Base-by-base conservation (phyloP, 1,139 yeast genomes). In the Sugiyamaella grinbergsii region DNA sequence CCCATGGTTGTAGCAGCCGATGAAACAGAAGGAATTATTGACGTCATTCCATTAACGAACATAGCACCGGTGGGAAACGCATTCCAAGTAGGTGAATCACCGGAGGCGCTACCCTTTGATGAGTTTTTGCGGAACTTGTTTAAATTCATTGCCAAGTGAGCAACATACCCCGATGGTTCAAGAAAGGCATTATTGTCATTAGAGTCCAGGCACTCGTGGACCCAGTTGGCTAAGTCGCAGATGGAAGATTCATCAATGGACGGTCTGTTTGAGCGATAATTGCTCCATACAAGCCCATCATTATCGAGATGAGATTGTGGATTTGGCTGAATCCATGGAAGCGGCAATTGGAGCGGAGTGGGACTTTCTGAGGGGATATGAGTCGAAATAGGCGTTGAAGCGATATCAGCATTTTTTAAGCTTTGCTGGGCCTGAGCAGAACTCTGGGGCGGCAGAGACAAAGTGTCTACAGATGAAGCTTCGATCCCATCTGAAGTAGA, bases 161-260 rank as follows among this genome's bases (percentile, higher is more conserved):
- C 61, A 5, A 61, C 63, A 49, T 60, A 62, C 29, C 66, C 67
- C 5, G 64, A 56, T 1, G 60, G 57, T 32, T 64, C 67, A 8
- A 57, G 37, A 36, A 56, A 64, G 5, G 65, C 56, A 7, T 56
- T 50, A 26, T 57, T 59, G 37, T 60, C 60, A 33, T 55, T 52
- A 40, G 61, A 55, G 3, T 47, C 38, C 19, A 58, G 58, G 46
- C 68, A 64, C 36, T 62, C 66, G 4, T 49, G 38, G 5, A 61
- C 54, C 68, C 68, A 64, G 10, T 56, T 54, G 1, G 57, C 55
- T 15, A 64, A 26, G 39, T 64, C 68, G 10, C 61, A 54, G 0
- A 60, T 32, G 2, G 63, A 56, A 5, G 49, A 55, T 10, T 46
- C 33, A 26, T 51, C 47, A 3, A 59, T 31, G 19, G 36, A 31